Evolutionary conservation across 2,329 filamentous ascomycete genomes (phyloP), one percentile per base, ranked within the genome.

Genomic region (Botrytis byssoidea): DNA sequence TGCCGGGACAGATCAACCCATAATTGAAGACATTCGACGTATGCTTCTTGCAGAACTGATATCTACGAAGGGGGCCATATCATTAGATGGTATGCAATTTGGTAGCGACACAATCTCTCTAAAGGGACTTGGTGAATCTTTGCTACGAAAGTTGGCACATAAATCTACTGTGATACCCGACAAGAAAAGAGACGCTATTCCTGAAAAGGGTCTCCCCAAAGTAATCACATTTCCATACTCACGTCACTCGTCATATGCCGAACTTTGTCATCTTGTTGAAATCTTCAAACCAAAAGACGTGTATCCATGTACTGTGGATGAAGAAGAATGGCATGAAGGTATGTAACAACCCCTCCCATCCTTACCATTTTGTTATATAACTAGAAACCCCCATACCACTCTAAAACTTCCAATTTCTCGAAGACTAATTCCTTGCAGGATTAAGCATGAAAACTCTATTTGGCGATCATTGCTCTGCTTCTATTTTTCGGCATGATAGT

Each of bases 211-310:
- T n/a, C 74, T 81, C 22, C 76, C 78, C 1, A 78, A 74, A 66
- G 48, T 75, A 18, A 88, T 91, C 4, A 83, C 81, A 0, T 98
- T 97, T 77, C 93, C 95, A 0, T 98, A 95, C 79, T 95, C 95
- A 0, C 88, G 95, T 1, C 95, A 98, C 81, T 97, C 95, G 0
- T 97, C 93, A 0, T 95, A 96, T 74, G 84, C 85, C 0, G 95
- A 98, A 80, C 86, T 97, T 4, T 92, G 93, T 76, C 83, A 89
- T 71, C 83, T 98, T 0, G 85, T 97, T 1, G 81, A 85, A 4
- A 85, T 86, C 0, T 92, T 98, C 77, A 87, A 84, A 42, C 94
- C 94, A 0, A 88, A 83, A 64, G 94, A 98, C 78, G 85, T 98
- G 3, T 92, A 92, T 84, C 94, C 95, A 0, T 97, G 94, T 79